Evolutionary conservation across 2,329 filamentous ascomycete species (phyloP), one percentile per base, ranked within the genome.

Genomic region (Fusarium multiceps): DNA sequence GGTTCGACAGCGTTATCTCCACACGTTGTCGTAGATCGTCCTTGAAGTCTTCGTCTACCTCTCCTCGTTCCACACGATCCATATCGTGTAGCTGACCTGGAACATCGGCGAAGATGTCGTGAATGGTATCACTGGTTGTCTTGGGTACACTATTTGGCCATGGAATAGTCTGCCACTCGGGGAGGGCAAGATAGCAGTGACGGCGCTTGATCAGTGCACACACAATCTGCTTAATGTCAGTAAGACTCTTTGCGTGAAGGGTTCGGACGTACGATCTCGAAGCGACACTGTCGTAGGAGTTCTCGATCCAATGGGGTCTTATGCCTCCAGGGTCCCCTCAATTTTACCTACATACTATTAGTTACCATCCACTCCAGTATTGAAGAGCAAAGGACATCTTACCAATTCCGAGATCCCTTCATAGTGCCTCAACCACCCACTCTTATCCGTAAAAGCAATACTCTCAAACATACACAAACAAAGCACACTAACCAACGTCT

Each of bases 381-480:
- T n/a, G n/a, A n/a, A n/a, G n/a, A n/a, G n/a, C n/a, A n/a, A n/a
- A n/a, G n/a, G n/a, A n/a, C n/a, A n/a, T n/a, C n/a, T n/a, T n/a
- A 51, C 63, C 12, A 67, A 2, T 14, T 66, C 40, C 5, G 49
- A 42, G n/a, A 67, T 57, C 5, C 63, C 63, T 3, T 67, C 56
- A 4, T 62, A 66, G 14, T 66, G 63, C 2, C 48, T 66, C 1
- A 67, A 4, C 56, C 63, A 66, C 9, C 63, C 63, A 6, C 37
- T 62, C 7, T 34, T 63, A 1, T 66, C 56, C 2, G 56, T 67
- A 48, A 67, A 67, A 20, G 45, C 63, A 6, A 66, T 27, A 18
- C 23, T 57, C 49, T 66, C 55, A 34, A 66, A 66, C 62, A 66
- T 56, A 10, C 45, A 55, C 4, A 66, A 16, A 9, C 63, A 66